Percentiles rank a stretch among this genome's conserved stretches.
Evolutionary conservation across 2,329 filamentous ascomycete genomes (phyloP).

Genomic region (Phyllosticta citriasiana): DNA sequence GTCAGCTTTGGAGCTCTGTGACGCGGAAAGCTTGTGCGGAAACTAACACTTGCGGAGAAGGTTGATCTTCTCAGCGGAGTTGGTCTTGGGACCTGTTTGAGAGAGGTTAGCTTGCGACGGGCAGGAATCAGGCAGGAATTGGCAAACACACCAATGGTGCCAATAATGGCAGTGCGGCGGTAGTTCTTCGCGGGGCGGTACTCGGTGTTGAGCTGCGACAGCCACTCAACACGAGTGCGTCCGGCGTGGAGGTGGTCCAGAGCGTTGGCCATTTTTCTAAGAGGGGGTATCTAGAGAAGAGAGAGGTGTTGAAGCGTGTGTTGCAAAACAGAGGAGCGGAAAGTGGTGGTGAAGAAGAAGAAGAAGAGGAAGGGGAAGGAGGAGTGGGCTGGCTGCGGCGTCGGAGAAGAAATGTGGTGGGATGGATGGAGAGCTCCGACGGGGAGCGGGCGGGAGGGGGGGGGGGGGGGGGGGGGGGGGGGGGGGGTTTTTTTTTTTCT

Average conservation of each 20-base stretch:
- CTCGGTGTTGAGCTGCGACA: conserved; percentile 76
- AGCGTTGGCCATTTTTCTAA: conserved; percentile 54
- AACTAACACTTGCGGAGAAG: conserved; percentile 60
- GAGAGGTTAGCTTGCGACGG: conserved; percentile 10
- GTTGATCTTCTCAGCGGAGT: conserved; percentile 96
- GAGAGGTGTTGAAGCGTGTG: conserved; percentile 13
- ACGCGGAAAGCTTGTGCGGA: neutral
- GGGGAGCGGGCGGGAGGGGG: conserved; percentile 3
- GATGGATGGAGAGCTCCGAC: conserved; percentile 6
- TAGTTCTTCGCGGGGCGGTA: conserved; percentile 80
- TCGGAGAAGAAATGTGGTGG: conserved; percentile 10
- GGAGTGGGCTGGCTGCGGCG: conserved; percentile 2
- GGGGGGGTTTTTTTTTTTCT: neutral
- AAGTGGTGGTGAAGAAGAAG: neutral
- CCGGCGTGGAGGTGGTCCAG: conserved; percentile 73
- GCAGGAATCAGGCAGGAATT: neutral
- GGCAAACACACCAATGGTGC: conserved; percentile 66
- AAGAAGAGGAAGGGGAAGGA: neutral
- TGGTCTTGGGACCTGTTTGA: conserved; percentile 76
- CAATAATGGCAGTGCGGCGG: conserved; percentile 95
- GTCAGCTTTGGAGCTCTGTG: conserved; percentile 7
- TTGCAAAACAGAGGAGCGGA: conserved; percentile 4
- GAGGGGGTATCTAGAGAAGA: neutral
- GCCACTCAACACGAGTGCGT: conserved; percentile 62
- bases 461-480: too few species aligned